Conservation (phyloP, 129 eudicot species). For the Flaveria sonorensis region DNA sequence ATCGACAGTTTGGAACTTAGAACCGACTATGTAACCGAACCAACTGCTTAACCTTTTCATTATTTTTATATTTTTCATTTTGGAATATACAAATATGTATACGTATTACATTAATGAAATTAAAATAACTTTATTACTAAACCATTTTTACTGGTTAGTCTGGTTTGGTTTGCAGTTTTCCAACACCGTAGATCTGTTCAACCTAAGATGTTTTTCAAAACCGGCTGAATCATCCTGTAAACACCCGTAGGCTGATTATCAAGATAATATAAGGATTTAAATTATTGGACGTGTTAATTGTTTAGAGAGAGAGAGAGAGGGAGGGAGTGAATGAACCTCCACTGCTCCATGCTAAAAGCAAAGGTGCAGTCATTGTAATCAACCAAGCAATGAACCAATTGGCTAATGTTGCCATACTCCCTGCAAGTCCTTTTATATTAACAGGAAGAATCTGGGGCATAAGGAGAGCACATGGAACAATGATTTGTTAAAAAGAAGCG, state of each 20-base stretch:
- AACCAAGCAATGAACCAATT: constrained; percentile 84
- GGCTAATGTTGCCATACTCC: constrained; percentile 80
- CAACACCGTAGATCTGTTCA: background rate
- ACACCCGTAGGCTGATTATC: background rate
- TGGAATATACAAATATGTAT: background rate
- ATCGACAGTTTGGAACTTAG: background rate
- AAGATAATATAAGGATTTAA: background rate
- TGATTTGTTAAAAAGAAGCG: background rate
- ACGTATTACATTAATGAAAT: background rate
- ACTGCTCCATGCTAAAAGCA: constrained; percentile 79
- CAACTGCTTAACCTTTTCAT: background rate
- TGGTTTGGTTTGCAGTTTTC: constrained; percentile 1
- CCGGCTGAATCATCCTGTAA: background rate
- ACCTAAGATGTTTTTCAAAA: background rate
- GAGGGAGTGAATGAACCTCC: constrained; percentile 59
- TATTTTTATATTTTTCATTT: too few species aligned
- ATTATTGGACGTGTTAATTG: background rate
- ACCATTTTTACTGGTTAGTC: background rate
- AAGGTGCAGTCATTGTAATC: constrained; percentile 82
- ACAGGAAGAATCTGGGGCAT: constrained; percentile 78
- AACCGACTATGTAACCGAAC: background rate
- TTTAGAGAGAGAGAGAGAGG: constrained; percentile 15
- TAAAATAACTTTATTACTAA: background rate
- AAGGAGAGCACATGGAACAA: background rate
- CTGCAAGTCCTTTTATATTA: constrained; percentile 92